These are phyloP conservation scores for Termitomyces heimii DNA, from an alignment of 768 basidiomycete species.

Conservation along the genomic window DNA sequence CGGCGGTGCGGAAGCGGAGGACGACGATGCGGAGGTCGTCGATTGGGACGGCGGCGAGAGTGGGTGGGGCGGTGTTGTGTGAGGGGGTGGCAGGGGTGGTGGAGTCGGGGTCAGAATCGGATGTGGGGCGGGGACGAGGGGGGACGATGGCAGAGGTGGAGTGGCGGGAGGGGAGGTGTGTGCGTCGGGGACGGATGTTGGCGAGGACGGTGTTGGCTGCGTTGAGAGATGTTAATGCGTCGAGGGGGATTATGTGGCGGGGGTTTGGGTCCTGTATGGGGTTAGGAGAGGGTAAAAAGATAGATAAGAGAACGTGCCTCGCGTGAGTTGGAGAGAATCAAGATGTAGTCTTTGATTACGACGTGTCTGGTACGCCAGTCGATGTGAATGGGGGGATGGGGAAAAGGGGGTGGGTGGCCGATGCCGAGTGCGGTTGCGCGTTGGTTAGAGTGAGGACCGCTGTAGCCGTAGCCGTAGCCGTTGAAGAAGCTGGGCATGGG, in stretches of 20 bases:
- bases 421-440: slow-evolving; percentile 5
- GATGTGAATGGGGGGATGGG: not conserved
- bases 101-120: no score
- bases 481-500: slow-evolving; percentile 8
- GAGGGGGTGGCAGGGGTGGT: no score
- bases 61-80: no score
- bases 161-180: not conserved
- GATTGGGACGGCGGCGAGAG: not conserved
- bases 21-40: not conserved
- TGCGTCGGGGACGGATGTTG: not conserved
- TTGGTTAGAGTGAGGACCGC: not conserved
- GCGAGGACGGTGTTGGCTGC: slow-evolving; percentile 35
- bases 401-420: slow-evolving; percentile 5
- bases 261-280: slow-evolving; percentile 30
- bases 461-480: slow-evolving; percentile 9
- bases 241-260: slow-evolving; percentile 32
- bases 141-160: no score
- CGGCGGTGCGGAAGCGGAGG: not conserved
- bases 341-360: slow-evolving; percentile 48
- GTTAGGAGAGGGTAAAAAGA: no score
- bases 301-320: slow-evolving; percentile 30
- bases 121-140: no score
- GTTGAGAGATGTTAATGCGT: slow-evolving; percentile 34
- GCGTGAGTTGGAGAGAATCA: slow-evolving; percentile 49
- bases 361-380: slow-evolving; percentile 66